Evolutionary conservation across 2,329 filamentous ascomycete species (phyloP), one percentile per base, ranked within the genome.

Genomic region (Ceratocystis cacaofunesta): DNA sequence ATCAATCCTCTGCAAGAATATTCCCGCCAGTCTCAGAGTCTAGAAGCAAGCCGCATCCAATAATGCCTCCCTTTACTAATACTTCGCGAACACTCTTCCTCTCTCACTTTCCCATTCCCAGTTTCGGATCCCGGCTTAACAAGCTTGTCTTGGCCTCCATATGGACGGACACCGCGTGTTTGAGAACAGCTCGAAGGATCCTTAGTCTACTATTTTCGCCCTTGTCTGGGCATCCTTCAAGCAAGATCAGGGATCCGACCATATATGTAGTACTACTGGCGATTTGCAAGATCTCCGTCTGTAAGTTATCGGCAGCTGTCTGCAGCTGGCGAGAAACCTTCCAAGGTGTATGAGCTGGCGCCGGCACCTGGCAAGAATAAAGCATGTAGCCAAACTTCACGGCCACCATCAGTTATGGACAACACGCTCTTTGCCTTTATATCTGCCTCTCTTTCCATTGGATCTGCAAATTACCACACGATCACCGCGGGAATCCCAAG

Each of bases 171-270:
- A 32, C 25, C 12, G 52, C 52, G 28, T n/a, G 52, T 58, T 58
- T 58, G 52, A 58, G 52, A 58, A 58, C 52, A 58, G 52, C 2
- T 30, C 25, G 32, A 32, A 58, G 52, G 52, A 58, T 58, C 36
- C 52, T 30, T 32, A 25, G 28, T 32, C 52, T 58, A 25, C 52
- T 58, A 58, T 58, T 58, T 58, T 58, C n/a, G 52, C 52, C 52
- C 52, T 30, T 17, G 17, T 58, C 52, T 36, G 28, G 32, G 17
- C 52, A 58, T 58, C 52, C 52, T 58, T 36, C 52, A 19, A 36
- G 52, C 15, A 25, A 36, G 36, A 41, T 41, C 36, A 41, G 10
- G 36, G 36, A 41, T 15, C 36, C 36, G 36, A 5, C 10, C 36
- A 41, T 41, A 15, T 41, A 41, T 15, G 36, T 41, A 41, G 36